Percentiles rank a stretch among this genome's conserved stretches.
Evolutionary conservation across 805 yeast genomes (phyloP).

Genomic region (Ogataea dorogensis): DNA sequence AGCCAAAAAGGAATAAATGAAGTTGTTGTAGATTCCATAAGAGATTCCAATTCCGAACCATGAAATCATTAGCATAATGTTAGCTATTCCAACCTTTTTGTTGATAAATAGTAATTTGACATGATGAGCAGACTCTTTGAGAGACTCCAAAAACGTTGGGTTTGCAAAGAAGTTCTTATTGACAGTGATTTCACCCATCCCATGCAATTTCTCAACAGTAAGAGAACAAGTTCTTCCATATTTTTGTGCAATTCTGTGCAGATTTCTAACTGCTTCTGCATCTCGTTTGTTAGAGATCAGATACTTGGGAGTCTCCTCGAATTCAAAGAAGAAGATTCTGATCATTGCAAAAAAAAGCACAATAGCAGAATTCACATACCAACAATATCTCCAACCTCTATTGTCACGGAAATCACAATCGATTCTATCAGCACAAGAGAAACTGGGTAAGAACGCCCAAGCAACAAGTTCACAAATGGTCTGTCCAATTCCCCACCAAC

Average conservation of each 20-base stretch:
- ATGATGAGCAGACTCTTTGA: constrained; percentile 32
- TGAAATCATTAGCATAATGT: constrained; percentile 27
- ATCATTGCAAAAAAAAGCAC: constrained; percentile 44
- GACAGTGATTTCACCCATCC: constrained; percentile 34
- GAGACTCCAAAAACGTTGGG: constrained; percentile 12
- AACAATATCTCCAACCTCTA: constrained; percentile 56
- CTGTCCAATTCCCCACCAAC: constrained; percentile 57
- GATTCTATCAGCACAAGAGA: constrained; percentile 40
- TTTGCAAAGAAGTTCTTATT: constrained; percentile 5
- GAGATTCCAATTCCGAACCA: constrained; percentile 55
- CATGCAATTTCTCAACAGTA: constrained; percentile 41
- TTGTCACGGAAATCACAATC: constrained; percentile 42
- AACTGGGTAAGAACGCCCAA: constrained; percentile 49
- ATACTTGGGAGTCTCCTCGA: constrained; percentile 38
- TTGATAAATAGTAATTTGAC: constrained; percentile 44
- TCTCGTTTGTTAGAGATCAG: constrained; percentile 40
- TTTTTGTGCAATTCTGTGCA: constrained; percentile 42
- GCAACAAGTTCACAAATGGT: constrained; percentile 45
- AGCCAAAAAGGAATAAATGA: constrained; percentile 46
- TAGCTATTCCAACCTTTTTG: constrained; percentile 16
- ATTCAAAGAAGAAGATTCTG: constrained; percentile 39
- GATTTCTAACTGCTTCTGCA: constrained; percentile 40
- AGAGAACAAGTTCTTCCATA: constrained; percentile 38
- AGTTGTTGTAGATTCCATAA: constrained; percentile 49
- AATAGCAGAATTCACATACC: constrained; percentile 47